A percentile compares a stretch with the other conserved stretches of the same genome.
Conservation (phyloP, 2,329 filamentous ascomycete genomes). For the Phialocephala subalpina region DNA sequence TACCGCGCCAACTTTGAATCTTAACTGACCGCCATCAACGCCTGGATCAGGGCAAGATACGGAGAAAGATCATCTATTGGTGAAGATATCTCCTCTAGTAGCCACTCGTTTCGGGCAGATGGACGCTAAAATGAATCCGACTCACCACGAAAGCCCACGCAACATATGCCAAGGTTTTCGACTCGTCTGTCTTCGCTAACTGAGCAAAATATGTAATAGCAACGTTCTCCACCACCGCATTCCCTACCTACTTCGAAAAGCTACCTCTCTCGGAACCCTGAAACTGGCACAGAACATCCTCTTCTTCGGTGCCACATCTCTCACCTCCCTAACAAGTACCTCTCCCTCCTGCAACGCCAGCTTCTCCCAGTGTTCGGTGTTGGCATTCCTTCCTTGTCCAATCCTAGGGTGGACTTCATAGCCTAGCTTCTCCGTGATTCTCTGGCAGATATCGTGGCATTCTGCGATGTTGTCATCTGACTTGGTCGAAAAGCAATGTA, state of each 20-base stretch:
- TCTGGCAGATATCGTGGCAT: slow-evolving; percentile 68
- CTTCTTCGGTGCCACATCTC: slow-evolving; percentile 92
- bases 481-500: slow-evolving; percentile 93
- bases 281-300: slow-evolving; percentile 97
- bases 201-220: no score
- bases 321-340: slow-evolving; percentile 72
- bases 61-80: no score
- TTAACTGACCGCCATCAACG: no score
- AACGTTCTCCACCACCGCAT: no score
- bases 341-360: slow-evolving; percentile 56
- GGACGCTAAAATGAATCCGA: no score
- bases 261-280: slow-evolving; percentile 81
- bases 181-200: no score
- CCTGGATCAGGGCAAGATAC: no score
- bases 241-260: slow-evolving; percentile 60
- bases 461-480: slow-evolving; percentile 74
- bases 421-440: slow-evolving; percentile 62
- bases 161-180: no score
- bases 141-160: no score
- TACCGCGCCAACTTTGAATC: no score
- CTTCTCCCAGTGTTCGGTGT: slow-evolving; percentile 47
- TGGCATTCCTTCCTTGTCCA: slow-evolving; percentile 1
- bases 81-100: no score
- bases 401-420: slow-evolving; percentile 48
- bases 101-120: no score